Evolutionary conservation across 2,329 filamentous ascomycete genomes (phyloP), one percentile per base, ranked within the genome.

Genomic region (Hymenoscyphus infarciens): DNA sequence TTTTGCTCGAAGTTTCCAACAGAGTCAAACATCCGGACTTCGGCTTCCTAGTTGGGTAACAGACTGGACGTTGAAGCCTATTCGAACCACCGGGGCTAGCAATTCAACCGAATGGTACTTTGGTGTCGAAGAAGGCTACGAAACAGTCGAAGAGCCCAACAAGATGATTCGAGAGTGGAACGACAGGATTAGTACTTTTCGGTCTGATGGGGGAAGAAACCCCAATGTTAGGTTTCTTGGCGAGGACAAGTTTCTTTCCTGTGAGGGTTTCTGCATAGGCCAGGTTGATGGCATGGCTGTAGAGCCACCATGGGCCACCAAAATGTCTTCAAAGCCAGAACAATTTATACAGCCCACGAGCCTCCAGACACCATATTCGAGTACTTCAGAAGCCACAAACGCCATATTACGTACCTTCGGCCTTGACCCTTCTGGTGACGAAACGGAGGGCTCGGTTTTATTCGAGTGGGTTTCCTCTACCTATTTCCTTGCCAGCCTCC

Each of bases 61-160:
- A 11, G 55, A 57, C 22, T 57, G 55, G 55, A 57, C 55, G 2
- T 57, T 57, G 33, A 57, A 57, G 33, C 55, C 27, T 5, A 19
- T 35, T 11, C 55, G 55, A 38, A 57, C 29, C 33, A 38, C 27
- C 5, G 55, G 55, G 33, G 42, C 19, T 49, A 38, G 33, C 16
- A 57, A 38, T 22, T 35, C 55, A 13, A 33, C 7, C 16, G 55
- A 57, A 38, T 57, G 55, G 55, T 33, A 57, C n/a, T 57, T 57
- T 38, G 55, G 33, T 15, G 42, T 49, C 19, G 42, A 49, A 49
- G 42, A 49, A 49, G 42, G 42, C 19, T 49, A 49, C 42, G n/a
- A 49, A 49, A 49, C 42, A 11, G 42, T 22, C n/a, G 42, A 49
- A 49, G 42, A 49, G 11, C 19, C 42, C 1, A 49, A 25, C 42